Evolutionary conservation across 805 yeast species (phyloP).

Genomic region (Ogataea sp.): DNA sequence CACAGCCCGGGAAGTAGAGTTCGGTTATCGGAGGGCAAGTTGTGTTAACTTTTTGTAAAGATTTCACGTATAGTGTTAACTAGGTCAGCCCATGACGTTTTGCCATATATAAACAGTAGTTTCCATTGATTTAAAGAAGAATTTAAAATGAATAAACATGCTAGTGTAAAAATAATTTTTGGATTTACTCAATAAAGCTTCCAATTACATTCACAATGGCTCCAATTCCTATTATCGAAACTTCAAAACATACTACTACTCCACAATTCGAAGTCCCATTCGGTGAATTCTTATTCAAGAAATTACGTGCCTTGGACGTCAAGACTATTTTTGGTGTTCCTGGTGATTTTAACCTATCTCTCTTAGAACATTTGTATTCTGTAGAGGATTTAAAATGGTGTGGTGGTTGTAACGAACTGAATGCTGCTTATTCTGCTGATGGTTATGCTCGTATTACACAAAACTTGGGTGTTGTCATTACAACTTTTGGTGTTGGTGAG

Average conservation of each 20-base stretch:
- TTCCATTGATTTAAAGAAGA: too few species aligned
- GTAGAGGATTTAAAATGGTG: conserved; percentile 53
- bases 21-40: neutral
- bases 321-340: conserved; percentile 69
- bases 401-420: conserved; percentile 83
- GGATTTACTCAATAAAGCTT: too few species aligned
- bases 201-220: conserved; percentile 8
- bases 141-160: too few species aligned
- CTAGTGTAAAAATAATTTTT: too few species aligned
- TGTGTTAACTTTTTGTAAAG: neutral
- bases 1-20: too few species aligned
- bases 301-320: conserved; percentile 49
- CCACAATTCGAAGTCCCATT: conserved; percentile 1
- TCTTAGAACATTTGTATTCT: conserved; percentile 61
- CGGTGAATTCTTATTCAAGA: conserved; percentile 47
- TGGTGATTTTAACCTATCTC: conserved; percentile 63
- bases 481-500: conserved; percentile 90
- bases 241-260: neutral
- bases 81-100: too few species aligned
- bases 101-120: too few species aligned
- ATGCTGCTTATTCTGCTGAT: conserved; percentile 86
- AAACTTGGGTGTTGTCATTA: conserved; percentile 55
- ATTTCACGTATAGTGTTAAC: too few species aligned
- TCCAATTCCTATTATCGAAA: conserved; percentile 8
- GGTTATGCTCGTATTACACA: conserved; percentile 68